These are phyloP conservation scores for Iris pallida DNA, from an alignment of 116 monocot genomes.

Conservation along the genomic window DNA sequence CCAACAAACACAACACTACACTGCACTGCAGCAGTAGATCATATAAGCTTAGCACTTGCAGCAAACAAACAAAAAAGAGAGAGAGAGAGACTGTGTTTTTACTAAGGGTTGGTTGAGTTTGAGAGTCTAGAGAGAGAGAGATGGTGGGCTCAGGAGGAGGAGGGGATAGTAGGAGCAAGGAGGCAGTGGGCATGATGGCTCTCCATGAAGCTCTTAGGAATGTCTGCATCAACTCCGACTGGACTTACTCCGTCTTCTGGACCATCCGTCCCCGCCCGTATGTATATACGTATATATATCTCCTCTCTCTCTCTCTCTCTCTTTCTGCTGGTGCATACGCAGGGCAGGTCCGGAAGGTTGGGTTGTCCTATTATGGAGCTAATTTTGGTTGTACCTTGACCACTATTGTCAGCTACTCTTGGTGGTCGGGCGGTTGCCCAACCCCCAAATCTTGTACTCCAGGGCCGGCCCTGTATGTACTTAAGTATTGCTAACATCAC, in stretches of 20 bases:
- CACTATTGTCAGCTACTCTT: no score
- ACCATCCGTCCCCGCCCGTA: constrained; percentile 98
- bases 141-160: constrained; percentile 61
- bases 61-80: background rate
- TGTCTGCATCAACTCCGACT: constrained; percentile 95
- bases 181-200: constrained; percentile 95
- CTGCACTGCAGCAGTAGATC: no score
- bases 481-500: no score
- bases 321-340: background rate
- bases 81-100: background rate
- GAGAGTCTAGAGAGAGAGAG: background rate
- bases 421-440: no score
- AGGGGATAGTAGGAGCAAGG: constrained; percentile 65
- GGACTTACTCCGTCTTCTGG: constrained; percentile 99
- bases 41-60: no score
- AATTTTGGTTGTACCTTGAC: no score
- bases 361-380: no score
- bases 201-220: constrained; percentile 93
- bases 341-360: no score
- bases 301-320: constrained; percentile 7
- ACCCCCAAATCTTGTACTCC: no score
- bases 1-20: no score
- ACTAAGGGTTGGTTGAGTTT: background rate
- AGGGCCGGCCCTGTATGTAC: no score
- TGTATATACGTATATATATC: background rate